Evolutionary conservation across 1,284 basidiomycete species (phyloP), one percentile per base, ranked within the genome.

Genomic region (Naganishia sp.): DNA sequence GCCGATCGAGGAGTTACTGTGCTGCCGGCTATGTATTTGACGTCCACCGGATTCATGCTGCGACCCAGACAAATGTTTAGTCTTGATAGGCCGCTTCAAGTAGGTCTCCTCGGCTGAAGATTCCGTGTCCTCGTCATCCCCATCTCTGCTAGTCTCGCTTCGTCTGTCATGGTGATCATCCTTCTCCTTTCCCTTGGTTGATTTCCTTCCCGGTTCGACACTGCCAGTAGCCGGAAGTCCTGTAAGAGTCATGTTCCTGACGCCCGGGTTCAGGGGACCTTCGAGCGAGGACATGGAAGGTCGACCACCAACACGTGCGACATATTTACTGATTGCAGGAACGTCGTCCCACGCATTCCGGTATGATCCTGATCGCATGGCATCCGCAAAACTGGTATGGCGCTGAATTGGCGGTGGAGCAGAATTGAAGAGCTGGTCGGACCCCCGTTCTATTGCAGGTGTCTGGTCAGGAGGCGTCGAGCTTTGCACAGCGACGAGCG

Each of bases 291-390:
- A 6, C 81, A 81, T 25, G 84, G 79, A 44, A 81, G 73, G 55
- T 79, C 78, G 28, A 82, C 78, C 66, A 75, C 79, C 85, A 39
- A 91, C 81, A 64, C 83, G 83, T 9, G 85, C 83, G 0, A 88
- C 88, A 76, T 93, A 92, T 67, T 83, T 84, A 69, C 88, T 86
- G 65, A 92, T 92, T 67, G 86, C 87, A 2, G 90, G 87, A 31
- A 89, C 85, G 46, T 78, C 81, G 73, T 95, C 93, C 90, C 90
- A 92, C 1, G 88, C 89, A 78, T 95, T 92, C 9, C 83, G 81
- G 77, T 88, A 90, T 6, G 82, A 81, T 50, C 90, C 80, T 16
- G 59, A 36, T 10, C 59, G 59, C 61, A 85, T 83, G 6, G 77
- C 71, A 52, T 78, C 81, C 75, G 43, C 86, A 86, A 66, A 87